A percentile compares a stretch with the other conserved stretches of the same genome.
These are phyloP conservation scores for Penicillium cataractarum DNA, from an alignment of 495 filamentous ascomycete genomes.

Conservation along the genomic window DNA sequence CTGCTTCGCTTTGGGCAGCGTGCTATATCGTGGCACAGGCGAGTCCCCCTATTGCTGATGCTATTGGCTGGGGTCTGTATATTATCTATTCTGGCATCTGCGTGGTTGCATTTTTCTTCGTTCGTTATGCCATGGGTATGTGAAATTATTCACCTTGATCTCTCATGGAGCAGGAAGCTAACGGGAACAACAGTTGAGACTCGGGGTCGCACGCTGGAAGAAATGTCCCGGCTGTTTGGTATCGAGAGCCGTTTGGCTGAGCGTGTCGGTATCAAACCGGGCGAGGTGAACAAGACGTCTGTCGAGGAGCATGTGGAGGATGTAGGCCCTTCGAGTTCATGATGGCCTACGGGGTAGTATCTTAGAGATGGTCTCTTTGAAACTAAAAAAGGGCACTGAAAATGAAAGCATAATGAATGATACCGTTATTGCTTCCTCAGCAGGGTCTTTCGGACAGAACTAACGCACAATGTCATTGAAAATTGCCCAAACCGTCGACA, in stretches of 20 bases:
- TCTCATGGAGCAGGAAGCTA: not conserved
- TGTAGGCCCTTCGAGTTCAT: not conserved
- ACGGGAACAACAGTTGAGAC: not conserved
- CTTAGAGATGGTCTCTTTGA: too few relatives aligned
- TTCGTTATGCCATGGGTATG: not conserved
- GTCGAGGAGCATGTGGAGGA: not conserved
- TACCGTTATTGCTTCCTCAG: too few relatives aligned
- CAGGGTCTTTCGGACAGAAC: too few relatives aligned
- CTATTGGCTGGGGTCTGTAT: not conserved
- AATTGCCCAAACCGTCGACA: too few relatives aligned
- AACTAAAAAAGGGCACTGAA: too few relatives aligned
- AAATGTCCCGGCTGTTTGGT: not conserved
- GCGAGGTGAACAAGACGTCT: not conserved
- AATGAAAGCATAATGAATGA: too few relatives aligned
- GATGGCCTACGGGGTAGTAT: too few relatives aligned
- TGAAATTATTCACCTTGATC: not conserved
- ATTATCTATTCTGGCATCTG: not conserved
- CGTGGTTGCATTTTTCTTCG: not conserved
- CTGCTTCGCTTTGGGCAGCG: constrained; percentile 34
- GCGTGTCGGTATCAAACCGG: not conserved
- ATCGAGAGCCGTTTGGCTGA: not conserved
- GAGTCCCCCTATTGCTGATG: constrained; percentile 65
- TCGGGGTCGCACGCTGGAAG: not conserved
- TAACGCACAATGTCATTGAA: too few relatives aligned
- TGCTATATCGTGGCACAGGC: constrained; percentile 65